Conservation (phyloP, 78 protist species). For the Dictyostelium intermedium region DNA sequence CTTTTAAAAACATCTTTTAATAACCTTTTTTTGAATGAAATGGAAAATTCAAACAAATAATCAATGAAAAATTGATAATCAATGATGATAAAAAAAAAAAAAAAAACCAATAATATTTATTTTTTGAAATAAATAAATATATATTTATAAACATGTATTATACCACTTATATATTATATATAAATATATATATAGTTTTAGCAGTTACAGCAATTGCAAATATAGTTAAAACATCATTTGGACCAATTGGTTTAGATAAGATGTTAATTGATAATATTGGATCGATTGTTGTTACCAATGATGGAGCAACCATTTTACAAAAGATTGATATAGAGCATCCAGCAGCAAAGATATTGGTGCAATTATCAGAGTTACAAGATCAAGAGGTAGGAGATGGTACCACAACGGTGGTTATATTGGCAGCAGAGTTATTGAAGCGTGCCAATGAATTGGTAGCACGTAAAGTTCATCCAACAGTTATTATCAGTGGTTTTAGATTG, state of each 20-base stretch:
- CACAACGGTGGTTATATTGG: constrained; percentile 98
- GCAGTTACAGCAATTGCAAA: constrained; percentile 97
- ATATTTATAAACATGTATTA: no score
- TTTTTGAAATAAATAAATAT: no score
- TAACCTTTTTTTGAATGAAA: no score
- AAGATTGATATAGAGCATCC: constrained; percentile 98
- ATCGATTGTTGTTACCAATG: constrained; percentile 96
- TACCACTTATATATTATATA: no score
- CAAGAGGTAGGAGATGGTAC: constrained; percentile 97
- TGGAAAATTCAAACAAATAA: no score
- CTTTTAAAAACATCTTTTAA: no score
- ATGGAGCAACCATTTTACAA: constrained; percentile 97
- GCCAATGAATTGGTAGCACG: constrained; percentile 96
- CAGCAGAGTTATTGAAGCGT: constrained; percentile 97
- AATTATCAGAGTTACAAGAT: constrained; percentile 96
- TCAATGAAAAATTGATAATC: no score
- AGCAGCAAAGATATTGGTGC: constrained; percentile 96
- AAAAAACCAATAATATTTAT: no score
- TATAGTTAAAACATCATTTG: constrained; percentile 97
- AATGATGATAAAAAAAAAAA: no score
- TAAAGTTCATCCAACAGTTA: constrained; percentile 98
- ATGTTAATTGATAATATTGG: constrained; percentile 99
- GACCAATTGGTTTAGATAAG: constrained; percentile 99
- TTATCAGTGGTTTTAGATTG: constrained; percentile 97
- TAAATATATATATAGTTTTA: constrained; percentile 77